Percentiles rank a stretch among this genome's conserved stretches.
phyloP scores from a whole-genome alignment of 202 grass and related monocot genomes.

The Setaria italica region DNA sequence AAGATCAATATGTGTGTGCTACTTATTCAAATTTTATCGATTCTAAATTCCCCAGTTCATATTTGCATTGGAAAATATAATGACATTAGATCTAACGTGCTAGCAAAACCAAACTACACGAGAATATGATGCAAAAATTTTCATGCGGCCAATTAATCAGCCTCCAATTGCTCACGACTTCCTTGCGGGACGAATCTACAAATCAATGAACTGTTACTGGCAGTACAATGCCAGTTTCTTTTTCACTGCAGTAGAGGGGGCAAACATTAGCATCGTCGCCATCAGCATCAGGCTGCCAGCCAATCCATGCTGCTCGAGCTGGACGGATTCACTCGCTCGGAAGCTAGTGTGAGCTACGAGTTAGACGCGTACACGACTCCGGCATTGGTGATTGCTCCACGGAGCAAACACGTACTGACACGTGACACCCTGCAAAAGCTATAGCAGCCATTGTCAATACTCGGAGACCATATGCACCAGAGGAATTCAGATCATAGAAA shows the following conservation, averaged over 20 bases:
- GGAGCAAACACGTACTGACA: neutral
- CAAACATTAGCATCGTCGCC: neutral
- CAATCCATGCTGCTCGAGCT: neutral
- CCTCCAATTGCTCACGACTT: too few species aligned
- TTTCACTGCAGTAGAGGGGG: neutral
- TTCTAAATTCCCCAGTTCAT: too few species aligned
- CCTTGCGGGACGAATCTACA: neutral
- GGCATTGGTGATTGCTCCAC: neutral
- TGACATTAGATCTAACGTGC: too few species aligned
- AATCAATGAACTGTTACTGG: neutral
- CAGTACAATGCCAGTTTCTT: neutral
- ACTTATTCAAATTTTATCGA: too few species aligned
- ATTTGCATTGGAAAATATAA: too few species aligned
- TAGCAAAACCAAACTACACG: too few species aligned
- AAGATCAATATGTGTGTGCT: too few species aligned
- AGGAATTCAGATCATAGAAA: neutral
- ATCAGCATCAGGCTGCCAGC: neutral
- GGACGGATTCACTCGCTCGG: neutral
- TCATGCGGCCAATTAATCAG: too few species aligned
- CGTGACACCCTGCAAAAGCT: neutral
- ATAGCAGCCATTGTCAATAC: neutral
- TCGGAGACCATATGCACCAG: neutral
- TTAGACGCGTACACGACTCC: slow-evolving; percentile 25
- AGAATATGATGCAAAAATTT: too few species aligned
- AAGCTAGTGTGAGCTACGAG: slow-evolving; percentile 6